A percentile compares a stretch with the other conserved stretches of the same genome.
phyloP scores from a whole-genome alignment of 2,329 filamentous ascomycete species.

The Hirsutella rhossiliensis region DNA sequence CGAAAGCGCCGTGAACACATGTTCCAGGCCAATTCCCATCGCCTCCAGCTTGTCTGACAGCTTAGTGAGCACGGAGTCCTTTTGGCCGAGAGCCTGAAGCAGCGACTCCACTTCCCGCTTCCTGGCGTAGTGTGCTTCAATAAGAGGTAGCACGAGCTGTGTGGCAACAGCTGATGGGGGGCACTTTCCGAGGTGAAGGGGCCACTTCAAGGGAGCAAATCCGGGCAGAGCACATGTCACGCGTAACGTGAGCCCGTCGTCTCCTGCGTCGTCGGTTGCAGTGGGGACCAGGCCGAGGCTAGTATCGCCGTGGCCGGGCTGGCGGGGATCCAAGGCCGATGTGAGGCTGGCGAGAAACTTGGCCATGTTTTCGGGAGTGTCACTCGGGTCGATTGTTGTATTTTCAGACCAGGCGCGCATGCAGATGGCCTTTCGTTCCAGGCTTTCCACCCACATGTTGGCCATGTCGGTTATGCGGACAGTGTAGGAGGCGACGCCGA shows the following conservation, averaged over 20 bases:
- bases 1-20: conserved; percentile 38
- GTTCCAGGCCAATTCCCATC: conserved; percentile 37
- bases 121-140: conserved; percentile 31
- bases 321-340: conserved; percentile 35
- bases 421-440: conserved; percentile 51
- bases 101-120: conserved; percentile 30
- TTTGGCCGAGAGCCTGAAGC: conserved; percentile 29
- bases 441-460: conserved; percentile 58
- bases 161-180: conserved; percentile 29
- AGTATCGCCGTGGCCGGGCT: conserved; percentile 29
- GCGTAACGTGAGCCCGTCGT: conserved; percentile 35
- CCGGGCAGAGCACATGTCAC: conserved; percentile 53
- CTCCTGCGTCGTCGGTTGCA: conserved; percentile 18
- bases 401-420: conserved; percentile 48
- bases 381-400: conserved; percentile 62
- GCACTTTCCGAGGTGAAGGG: conserved; percentile 40
- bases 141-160: conserved; percentile 38
- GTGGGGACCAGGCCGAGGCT: conserved; percentile 29
- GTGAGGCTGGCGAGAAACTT: conserved; percentile 55
- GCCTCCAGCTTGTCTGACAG: conserved; percentile 42
- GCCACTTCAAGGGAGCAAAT: conserved; percentile 53
- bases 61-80: conserved; percentile 38
- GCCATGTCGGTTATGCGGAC: conserved; percentile 60
- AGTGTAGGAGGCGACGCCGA: conserved; percentile 45
- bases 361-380: conserved; percentile 53